phyloP scores from a whole-genome alignment of 1,284 basidiomycete genomes.

The Trichosporon sp. region DNA sequence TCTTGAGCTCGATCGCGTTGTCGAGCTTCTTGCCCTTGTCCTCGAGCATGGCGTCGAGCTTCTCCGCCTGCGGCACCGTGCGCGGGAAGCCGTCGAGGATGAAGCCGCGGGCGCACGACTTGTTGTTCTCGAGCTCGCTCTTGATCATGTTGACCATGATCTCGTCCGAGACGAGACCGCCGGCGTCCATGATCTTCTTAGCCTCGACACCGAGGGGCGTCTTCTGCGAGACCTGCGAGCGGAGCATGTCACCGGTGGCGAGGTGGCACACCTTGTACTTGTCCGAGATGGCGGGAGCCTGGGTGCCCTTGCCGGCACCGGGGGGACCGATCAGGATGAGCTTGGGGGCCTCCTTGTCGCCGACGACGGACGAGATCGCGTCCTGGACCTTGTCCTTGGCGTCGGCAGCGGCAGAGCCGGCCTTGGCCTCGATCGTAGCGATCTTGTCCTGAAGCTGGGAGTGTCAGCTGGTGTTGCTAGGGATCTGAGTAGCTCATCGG shows the following conservation, averaged over 20 bases:
- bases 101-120: conserved; percentile 89
- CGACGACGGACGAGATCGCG: conserved; percentile 51
- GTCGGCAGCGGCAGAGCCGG: conserved; percentile 23
- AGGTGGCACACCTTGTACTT: conserved; percentile 96
- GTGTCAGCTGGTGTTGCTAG: conserved; percentile 1
- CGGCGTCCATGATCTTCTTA: conserved; percentile 97
- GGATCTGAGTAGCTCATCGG: neutral
- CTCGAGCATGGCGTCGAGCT: conserved; percentile 86
- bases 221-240: conserved; percentile 84
- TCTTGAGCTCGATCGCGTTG: conserved; percentile 84
- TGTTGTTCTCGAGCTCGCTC: conserved; percentile 90
- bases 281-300: conserved; percentile 88
- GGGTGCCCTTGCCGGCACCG: conserved; percentile 96
- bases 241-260: conserved; percentile 97
- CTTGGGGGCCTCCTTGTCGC: conserved; percentile 59
- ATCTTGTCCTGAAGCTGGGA: conserved; percentile 47
- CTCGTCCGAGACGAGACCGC: conserved; percentile 89
- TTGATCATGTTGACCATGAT: conserved; percentile 98
- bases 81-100: conserved; percentile 98
- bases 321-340: conserved; percentile 94
- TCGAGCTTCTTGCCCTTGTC: conserved; percentile 80
- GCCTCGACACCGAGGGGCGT: conserved; percentile 84
- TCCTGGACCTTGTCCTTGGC: conserved; percentile 16
- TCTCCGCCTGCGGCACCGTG: conserved; percentile 95
- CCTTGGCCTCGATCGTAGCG: conserved; percentile 38